Base-by-base conservation (phyloP, 768 basidiomycete genomes). In the Boletales sp. region DNA sequence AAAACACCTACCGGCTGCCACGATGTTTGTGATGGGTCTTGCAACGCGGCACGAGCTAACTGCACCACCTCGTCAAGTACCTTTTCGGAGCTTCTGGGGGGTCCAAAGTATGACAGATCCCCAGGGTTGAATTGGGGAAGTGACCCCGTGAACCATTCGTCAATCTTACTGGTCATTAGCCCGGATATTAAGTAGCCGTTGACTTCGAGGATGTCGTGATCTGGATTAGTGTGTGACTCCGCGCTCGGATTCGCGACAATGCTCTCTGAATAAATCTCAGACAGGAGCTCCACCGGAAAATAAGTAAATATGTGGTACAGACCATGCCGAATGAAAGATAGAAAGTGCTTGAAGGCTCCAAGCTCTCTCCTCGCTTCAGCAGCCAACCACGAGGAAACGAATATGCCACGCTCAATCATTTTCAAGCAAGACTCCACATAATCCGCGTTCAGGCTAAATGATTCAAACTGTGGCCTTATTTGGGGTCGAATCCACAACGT, bases 261-360 rank as follows among this genome's bases (percentile, higher is more conserved):
- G 42, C 77, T 79, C 67, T 76, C 78, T 77, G 59, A 48, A 51
- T 31, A 55, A 55, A 56, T 49, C 43, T 56, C 54, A 57, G 52
- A 53, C 51, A 50, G 53, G 53, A 48, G 50, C 46, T 44, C 40
- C n/a, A 42, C 41, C 33, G 34, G 30, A 46, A 50, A 54, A 49
- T 19, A 28, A 37, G 35, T 37, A 45, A 53, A 44, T 41, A 40
- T 37, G 47, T 49, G 45, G 33, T 41, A 67, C 75, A 63, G 64
- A 90, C 90, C 89, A 65, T 77, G 83, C 51, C 83, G 78, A 52
- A 92, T 70, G 83, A 90, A 92, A 13, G 73, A 74, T 48, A 91
- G 81, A 60, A 93, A 91, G 54, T 90, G 84, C 57, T 77, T 82
- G 72, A 92, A 92, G 39, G 82, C 80, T 54, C 73, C 72, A 31